Base-by-base conservation (phyloP, 345 rosid genomes). In the Draba incana region DNA sequence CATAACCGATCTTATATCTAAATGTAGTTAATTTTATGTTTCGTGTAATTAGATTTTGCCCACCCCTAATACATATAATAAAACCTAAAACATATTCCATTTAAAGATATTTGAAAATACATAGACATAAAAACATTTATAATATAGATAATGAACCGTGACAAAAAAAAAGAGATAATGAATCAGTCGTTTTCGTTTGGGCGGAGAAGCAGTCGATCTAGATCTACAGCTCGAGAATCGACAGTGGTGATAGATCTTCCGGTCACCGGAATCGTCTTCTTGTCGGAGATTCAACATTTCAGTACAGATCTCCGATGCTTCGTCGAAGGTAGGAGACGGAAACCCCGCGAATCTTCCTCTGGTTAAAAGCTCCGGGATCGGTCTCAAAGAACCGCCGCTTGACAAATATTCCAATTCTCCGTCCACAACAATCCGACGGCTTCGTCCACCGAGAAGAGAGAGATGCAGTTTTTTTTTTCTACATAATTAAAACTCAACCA, bases 211-310 rank as follows among this genome's bases (percentile, higher is more conserved):
- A 35, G 76, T 87, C 8, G 94, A 83, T 75, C 76, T 85, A n/a
- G 90, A 81, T 78, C 89, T 85, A 2, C 90, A 86, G 68, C 66
- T 83, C 1, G 96, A 84, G 83, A 90, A 90, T 57, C 96, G 75
- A 16, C 83, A 82, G 71, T 75, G 87, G 12, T 81, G 74, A 14
- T 70, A 53, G 8, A 69, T 69, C 45, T 64, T 76, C n/a, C 78
- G 77, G 49, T 70, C 74, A 24, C 64, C 55, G 31, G 75, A 64
- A 48, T 31, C 73, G 30, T 35, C 39, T 8, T 57, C 84, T 62
- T 74, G 68, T 13, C 25, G n/a, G n/a, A 82, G 25, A 67, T 74
- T 83, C 80, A 84, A 79, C 72, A 78, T 85, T 43, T 86, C 86
- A 28, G 85, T 54, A 44, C 89, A 83, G 24, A 76, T 84, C 68